Conservation (phyloP, 805 yeast species). For the Zygosaccharomyces pseudorouxii region DNA sequence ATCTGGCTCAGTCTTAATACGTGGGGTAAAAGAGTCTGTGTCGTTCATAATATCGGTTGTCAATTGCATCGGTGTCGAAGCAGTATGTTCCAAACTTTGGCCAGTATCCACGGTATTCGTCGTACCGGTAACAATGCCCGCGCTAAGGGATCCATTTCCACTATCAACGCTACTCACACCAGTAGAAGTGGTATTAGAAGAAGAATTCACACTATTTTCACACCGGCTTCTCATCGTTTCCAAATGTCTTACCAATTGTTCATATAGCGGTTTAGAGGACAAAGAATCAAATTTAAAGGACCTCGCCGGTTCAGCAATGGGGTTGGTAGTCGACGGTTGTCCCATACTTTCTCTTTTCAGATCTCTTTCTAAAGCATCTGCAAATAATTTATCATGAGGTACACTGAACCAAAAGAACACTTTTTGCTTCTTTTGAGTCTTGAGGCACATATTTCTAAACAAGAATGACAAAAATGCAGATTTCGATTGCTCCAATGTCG, state of each 20-base stretch:
- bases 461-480: conserved; percentile 79
- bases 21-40: conserved; percentile 3
- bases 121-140: background rate
- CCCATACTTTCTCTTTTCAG: conserved; percentile 64
- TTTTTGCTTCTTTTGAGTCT: conserved; percentile 95
- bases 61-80: conserved; percentile 4
- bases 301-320: conserved; percentile 72
- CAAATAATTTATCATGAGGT: conserved; percentile 85
- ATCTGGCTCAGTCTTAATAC: conserved; percentile 8
- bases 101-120: background rate
- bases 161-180: background rate
- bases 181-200: background rate
- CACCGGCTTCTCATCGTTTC: conserved; percentile 27
- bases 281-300: conserved; percentile 63
- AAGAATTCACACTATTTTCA: background rate
- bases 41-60: conserved; percentile 9
- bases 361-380: conserved; percentile 91
- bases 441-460: conserved; percentile 77
- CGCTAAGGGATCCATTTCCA: background rate
- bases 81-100: background rate
- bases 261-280: conserved; percentile 41
- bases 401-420: conserved; percentile 97
- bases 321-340: conserved; percentile 65
- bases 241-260: conserved; percentile 47
- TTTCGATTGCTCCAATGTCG: conserved; percentile 81